phyloP scores from a whole-genome alignment of 345 rosid genomes.

The Eucalyptus shirleyi region DNA sequence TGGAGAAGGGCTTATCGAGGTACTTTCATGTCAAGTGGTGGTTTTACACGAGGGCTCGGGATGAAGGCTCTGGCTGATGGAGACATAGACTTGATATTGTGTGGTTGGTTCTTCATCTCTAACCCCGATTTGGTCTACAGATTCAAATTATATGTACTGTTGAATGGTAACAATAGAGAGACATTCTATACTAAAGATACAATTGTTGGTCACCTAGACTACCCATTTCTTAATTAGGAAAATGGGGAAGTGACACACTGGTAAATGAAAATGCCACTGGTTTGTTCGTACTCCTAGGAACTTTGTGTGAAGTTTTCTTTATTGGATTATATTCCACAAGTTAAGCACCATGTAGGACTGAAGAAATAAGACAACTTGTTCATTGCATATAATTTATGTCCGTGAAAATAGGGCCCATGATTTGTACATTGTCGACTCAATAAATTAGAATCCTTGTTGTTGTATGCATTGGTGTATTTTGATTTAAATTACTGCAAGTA shows the following conservation, averaged over 20 bases:
- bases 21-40: conserved; percentile 67
- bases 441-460: no score
- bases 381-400: background rate
- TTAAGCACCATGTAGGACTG: background rate
- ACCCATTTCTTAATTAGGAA: conserved; percentile 13
- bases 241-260: background rate
- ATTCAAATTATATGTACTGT: conserved; percentile 36
- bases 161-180: conserved; percentile 50
- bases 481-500: no score
- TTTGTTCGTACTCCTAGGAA: background rate
- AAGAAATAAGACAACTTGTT: background rate
- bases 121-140: conserved; percentile 70
- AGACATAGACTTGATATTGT: conserved; percentile 70
- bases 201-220: conserved; percentile 62
- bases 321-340: no score
- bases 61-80: conserved; percentile 51
- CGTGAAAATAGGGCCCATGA: background rate
- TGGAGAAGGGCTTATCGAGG: conserved; percentile 49
- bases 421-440: background rate
- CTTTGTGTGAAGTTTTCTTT: background rate
- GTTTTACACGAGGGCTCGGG: conserved; percentile 60
- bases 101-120: conserved; percentile 69
- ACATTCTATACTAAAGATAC: conserved; percentile 66
- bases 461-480: no score
- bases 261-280: background rate